Evolutionary conservation across 306 rosid species (phyloP).

Genomic region (Acacia melanoxylon): DNA sequence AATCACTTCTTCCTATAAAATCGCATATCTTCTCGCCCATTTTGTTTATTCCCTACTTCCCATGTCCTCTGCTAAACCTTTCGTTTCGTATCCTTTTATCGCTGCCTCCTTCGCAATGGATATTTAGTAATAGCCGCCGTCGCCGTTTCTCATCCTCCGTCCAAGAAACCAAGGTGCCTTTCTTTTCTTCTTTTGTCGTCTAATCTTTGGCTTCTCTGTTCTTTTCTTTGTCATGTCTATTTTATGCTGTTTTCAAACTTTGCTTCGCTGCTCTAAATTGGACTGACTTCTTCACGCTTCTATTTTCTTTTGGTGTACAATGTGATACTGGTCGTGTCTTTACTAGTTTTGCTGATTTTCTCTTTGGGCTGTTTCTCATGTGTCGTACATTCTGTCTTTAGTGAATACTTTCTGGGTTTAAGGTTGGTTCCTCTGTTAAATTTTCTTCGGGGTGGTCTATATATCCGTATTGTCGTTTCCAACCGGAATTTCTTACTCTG

Average conservation of each 20-base stretch:
- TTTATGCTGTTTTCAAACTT: not conserved
- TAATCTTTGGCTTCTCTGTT: not conserved
- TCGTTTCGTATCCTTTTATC: not conserved
- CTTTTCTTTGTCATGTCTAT: not conserved
- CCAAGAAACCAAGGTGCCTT: slow-evolving; percentile 31
- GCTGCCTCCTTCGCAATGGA: slow-evolving; percentile 11
- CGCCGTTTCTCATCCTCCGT: not conserved
- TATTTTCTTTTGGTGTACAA: not conserved
- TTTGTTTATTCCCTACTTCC: not conserved
- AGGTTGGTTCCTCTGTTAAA: not conserved
- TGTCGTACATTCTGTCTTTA: not conserved
- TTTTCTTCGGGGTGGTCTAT: slow-evolving; percentile 1
- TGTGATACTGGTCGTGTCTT: not conserved
- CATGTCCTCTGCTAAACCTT: not conserved
- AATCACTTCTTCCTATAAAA: not conserved
- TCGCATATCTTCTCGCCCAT: not conserved
- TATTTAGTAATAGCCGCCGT: not conserved
- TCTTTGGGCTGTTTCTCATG: too few species aligned
- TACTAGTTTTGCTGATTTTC: not conserved
- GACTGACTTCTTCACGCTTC: not conserved
- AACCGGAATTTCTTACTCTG: not conserved
- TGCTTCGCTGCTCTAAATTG: not conserved
- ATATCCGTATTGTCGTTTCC: slow-evolving; percentile 18
- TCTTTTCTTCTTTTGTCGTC: not conserved
- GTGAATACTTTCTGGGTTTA: not conserved